phyloP scores from a whole-genome alignment of 805 yeast species.

The Wickerhamiella sorbophila region DNA sequence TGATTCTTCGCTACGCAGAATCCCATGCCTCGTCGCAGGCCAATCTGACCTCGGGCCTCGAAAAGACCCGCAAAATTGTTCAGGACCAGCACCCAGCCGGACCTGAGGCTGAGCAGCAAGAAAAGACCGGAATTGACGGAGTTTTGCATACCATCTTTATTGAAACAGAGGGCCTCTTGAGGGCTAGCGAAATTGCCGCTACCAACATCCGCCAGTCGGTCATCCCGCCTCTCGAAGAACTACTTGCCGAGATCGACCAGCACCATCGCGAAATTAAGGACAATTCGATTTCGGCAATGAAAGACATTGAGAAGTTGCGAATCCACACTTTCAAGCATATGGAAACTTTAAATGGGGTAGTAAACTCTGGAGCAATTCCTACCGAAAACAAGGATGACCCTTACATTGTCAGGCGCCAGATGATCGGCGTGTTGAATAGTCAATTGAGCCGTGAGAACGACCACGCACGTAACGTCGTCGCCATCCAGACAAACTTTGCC shows the following conservation, averaged over 20 bases:
- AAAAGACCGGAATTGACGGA: constrained; percentile 17
- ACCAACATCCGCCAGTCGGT: constrained; percentile 26
- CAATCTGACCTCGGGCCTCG: constrained; percentile 18
- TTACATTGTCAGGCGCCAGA: constrained; percentile 29
- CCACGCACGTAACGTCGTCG: constrained; percentile 32
- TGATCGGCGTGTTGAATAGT: constrained; percentile 26
- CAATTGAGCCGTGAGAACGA: constrained; percentile 35
- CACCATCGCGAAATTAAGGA: constrained; percentile 31
- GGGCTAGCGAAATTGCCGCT: constrained; percentile 28
- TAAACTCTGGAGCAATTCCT: constrained; percentile 24
- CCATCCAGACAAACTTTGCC: constrained; percentile 29
- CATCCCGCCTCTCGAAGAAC: constrained; percentile 32
- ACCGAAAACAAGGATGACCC: constrained; percentile 34
- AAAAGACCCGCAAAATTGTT: constrained; percentile 23
- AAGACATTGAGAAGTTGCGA: constrained; percentile 28
- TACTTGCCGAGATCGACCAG: constrained; percentile 29
- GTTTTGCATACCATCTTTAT: constrained; percentile 23
- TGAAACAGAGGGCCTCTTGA: constrained; percentile 23
- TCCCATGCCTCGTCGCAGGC: constrained; percentile 19
- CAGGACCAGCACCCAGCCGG: constrained; percentile 25
- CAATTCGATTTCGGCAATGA: constrained; percentile 25
- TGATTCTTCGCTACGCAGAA: constrained; percentile 22
- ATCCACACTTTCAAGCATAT: constrained; percentile 27
- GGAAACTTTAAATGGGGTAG: constrained; percentile 25
- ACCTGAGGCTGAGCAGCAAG: neutral